A percentile compares a stretch with the other conserved stretches of the same genome.
Evolutionary conservation across 208 protist species (phyloP).

Genomic region (Vickermania ingenoplastis): DNA sequence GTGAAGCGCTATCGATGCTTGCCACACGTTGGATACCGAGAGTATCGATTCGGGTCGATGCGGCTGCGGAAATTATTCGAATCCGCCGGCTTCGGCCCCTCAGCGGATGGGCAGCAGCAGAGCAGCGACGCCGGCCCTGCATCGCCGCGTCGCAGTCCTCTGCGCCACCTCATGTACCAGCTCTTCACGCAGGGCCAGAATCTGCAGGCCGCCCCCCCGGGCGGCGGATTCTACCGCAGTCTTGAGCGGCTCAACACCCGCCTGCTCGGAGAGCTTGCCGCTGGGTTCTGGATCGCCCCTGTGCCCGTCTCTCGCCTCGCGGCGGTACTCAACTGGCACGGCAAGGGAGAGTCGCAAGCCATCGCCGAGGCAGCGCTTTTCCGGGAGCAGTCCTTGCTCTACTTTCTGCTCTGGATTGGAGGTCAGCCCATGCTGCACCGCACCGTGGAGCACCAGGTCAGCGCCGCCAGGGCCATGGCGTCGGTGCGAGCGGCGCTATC

Average conservation of each 20-base stretch:
- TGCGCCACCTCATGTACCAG: neutral
- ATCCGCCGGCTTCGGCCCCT: neutral
- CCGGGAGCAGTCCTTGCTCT: conserved; percentile 32
- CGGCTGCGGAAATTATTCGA: neutral
- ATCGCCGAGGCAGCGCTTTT: conserved; percentile 18
- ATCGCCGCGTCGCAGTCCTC: neutral
- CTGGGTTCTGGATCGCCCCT: conserved; percentile 7
- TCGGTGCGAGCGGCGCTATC: neutral
- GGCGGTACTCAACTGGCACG: conserved; percentile 33
- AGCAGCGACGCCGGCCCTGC: neutral
- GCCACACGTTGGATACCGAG: neutral
- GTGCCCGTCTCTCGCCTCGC: conserved; percentile 37
- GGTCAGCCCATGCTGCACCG: conserved; percentile 27
- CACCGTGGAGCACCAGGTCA: conserved; percentile 9
- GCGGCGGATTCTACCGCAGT: neutral
- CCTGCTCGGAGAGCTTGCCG: conserved; percentile 13
- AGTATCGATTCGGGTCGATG: neutral
- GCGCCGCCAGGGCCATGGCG: neutral
- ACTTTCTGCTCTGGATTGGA: conserved; percentile 26
- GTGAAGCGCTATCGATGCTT: neutral
- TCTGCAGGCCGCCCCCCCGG: neutral
- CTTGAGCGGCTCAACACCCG: neutral
- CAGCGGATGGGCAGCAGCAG: neutral
- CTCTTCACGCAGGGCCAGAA: neutral
- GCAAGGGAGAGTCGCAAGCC: neutral